A percentile compares a stretch with the other conserved stretches of the same genome.
Evolutionary conservation across 768 basidiomycete species (phyloP).

Genomic region (Harrya chromipes): DNA sequence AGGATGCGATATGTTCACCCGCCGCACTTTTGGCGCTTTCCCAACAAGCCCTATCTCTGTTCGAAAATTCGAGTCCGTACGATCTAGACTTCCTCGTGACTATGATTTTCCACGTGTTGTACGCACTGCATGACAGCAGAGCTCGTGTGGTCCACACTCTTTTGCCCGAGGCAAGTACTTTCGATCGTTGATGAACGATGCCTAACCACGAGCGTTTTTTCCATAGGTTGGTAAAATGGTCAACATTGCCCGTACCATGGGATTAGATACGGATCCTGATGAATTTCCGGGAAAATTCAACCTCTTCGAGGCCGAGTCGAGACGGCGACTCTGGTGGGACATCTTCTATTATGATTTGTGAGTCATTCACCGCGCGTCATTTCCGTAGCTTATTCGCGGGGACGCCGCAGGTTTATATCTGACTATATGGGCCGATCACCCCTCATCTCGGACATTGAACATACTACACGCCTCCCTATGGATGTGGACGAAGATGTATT

Average conservation of each 20-base stretch:
- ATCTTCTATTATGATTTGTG: slow-evolving; percentile 75
- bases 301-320: slow-evolving; percentile 49
- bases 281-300: slow-evolving; percentile 45
- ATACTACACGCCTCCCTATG: slow-evolving; percentile 52
- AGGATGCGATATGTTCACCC: slow-evolving; percentile 31
- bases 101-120: slow-evolving; percentile 56
- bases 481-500: slow-evolving; percentile 57
- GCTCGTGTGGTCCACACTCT: slow-evolving; percentile 37
- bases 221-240: slow-evolving; percentile 70
- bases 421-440: slow-evolving; percentile 66
- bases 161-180: slow-evolving; percentile 27
- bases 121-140: slow-evolving; percentile 50
- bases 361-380: slow-evolving; percentile 27
- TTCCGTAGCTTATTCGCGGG: slow-evolving; percentile 12
- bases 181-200: slow-evolving; percentile 28
- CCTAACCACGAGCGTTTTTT: slow-evolving; percentile 8
- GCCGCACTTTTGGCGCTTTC: slow-evolving; percentile 47
- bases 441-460: slow-evolving; percentile 52
- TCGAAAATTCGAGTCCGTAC: slow-evolving; percentile 41
- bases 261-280: slow-evolving; percentile 58
- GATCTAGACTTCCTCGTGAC: slow-evolving; percentile 59
- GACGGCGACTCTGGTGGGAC: slow-evolving; percentile 74
- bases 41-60: slow-evolving; percentile 43
- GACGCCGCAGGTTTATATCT: slow-evolving; percentile 55
- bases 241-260: slow-evolving; percentile 61